A percentile compares a stretch with the other conserved stretches of the same genome.
Conservation (phyloP, 805 yeast species). For the Cyberlindnera maritima region DNA sequence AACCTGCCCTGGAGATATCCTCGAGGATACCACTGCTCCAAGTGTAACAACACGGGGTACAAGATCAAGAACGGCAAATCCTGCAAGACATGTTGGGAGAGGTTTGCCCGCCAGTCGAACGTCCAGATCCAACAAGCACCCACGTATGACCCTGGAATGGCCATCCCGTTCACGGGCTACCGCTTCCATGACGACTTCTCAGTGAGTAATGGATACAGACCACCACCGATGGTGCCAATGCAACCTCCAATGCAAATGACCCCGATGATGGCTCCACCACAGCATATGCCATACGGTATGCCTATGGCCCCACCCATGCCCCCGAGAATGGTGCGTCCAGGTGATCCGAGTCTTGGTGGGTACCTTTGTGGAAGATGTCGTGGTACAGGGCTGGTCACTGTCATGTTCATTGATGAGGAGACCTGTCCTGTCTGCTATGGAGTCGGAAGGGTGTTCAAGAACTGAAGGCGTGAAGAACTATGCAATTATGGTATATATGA, state of each 20-base stretch:
- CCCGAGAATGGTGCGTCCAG: slow-evolving; percentile 54
- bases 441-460: slow-evolving; percentile 16
- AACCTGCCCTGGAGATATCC: slow-evolving; percentile 65
- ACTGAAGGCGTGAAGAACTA: neutral
- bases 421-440: slow-evolving; percentile 15
- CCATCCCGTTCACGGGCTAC: slow-evolving; percentile 22
- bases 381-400: slow-evolving; percentile 16
- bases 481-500: neutral
- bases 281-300: neutral
- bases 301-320: neutral
- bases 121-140: slow-evolving; percentile 6
- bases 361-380: slow-evolving; percentile 58
- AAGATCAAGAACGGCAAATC: slow-evolving; percentile 51
- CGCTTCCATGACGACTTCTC: slow-evolving; percentile 16
- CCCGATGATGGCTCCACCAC: slow-evolving; percentile 8
- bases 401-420: slow-evolving; percentile 12
- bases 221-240: slow-evolving; percentile 5
- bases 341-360: slow-evolving; percentile 80
- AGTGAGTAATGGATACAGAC: slow-evolving; percentile 1
- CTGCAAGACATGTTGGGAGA: slow-evolving; percentile 70
- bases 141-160: slow-evolving; percentile 5
- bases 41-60: slow-evolving; percentile 74
- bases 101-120: slow-evolving; percentile 39
- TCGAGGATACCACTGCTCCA: slow-evolving; percentile 52
- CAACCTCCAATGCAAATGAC: slow-evolving; percentile 1